Evolutionary conservation across 768 basidiomycete species (phyloP).

Genomic region (Hygrocybe coccinea): DNA sequence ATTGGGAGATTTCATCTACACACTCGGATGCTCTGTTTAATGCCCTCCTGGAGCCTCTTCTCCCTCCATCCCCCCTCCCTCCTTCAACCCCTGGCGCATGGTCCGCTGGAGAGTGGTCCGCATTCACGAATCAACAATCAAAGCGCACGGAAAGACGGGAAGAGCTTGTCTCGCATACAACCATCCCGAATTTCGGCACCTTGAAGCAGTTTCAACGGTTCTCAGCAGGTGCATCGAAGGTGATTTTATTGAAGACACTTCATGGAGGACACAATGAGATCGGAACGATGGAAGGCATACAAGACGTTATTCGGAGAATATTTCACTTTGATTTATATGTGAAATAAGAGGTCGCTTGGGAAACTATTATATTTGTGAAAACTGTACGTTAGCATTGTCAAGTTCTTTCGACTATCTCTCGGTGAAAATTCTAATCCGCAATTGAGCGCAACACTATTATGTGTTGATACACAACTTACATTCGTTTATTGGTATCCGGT

Average conservation of each 20-base stretch:
- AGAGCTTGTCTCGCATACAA: slow-evolving; percentile 40
- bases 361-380: too few relatives aligned
- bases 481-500: too few relatives aligned
- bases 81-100: slow-evolving; percentile 10
- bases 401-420: too few relatives aligned
- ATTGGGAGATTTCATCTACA: slow-evolving; percentile 69
- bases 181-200: slow-evolving; percentile 53
- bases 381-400: too few relatives aligned
- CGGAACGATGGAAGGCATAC: slow-evolving; percentile 65
- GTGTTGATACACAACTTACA: too few relatives aligned
- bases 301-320: slow-evolving; percentile 51
- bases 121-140: slow-evolving; percentile 36
- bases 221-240: slow-evolving; percentile 34
- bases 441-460: too few relatives aligned
- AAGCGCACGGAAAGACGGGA: slow-evolving; percentile 40
- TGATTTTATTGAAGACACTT: slow-evolving; percentile 56
- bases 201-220: slow-evolving; percentile 46
- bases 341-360: too few relatives aligned
- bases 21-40: slow-evolving; percentile 75
- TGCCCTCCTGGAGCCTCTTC: slow-evolving; percentile 57
- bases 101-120: slow-evolving; percentile 40
- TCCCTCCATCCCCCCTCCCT: slow-evolving; percentile 43
- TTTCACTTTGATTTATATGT: slow-evolving; percentile 19
- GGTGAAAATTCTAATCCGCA: too few relatives aligned
- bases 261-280: slow-evolving; percentile 62